Evolutionary conservation across 139 green algal species (phyloP), one percentile per base, ranked within the genome.

Genomic region (Astrephomene gubernaculifera): DNA sequence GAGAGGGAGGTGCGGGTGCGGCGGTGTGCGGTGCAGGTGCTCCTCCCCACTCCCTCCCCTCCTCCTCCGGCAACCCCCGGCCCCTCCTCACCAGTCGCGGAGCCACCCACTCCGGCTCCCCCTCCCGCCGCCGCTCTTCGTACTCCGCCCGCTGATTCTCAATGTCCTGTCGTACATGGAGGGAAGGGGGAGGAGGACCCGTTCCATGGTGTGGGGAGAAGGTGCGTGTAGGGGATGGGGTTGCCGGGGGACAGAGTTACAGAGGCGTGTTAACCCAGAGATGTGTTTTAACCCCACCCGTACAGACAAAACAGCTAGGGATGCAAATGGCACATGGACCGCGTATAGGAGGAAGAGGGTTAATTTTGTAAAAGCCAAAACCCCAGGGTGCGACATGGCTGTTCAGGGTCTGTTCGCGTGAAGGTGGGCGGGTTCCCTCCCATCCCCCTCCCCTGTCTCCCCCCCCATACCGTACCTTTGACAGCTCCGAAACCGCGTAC

Each of bases 401-500:
- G n/a, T 12, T 8, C 5, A 6, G n/a, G 29, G 27, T 4, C 49
- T 57, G 49, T 17, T 12, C 49, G 49, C 49, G 49, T 17, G 49
- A 17, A 12, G 17, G 49, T 19, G 35, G n/a, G n/a, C n/a, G n/a
- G n/a, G n/a, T n/a, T n/a, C n/a, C n/a, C n/a, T n/a, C n/a, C n/a
- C n/a, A n/a, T n/a, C n/a, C n/a, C n/a, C n/a, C n/a, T n/a, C n/a
- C n/a, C n/a, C n/a, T n/a, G n/a, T n/a, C n/a, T n/a, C n/a, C n/a
- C n/a, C n/a, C n/a, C n/a, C 9, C 39, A n/a, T 70, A 29, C 12
- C 60, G 27, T 73, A 74, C 78, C 65, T 78, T 86, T 25, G 12
- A 33, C 27, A 86, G 65, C 64, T 86, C 79, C 2, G 79, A 54
- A 36, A 86, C 79, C 12, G 79, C 79, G 79, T 79, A 86, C 65